Evolutionary conservation across 208 protist genomes (phyloP).

Genomic region (Strigomonas galati): DNA sequence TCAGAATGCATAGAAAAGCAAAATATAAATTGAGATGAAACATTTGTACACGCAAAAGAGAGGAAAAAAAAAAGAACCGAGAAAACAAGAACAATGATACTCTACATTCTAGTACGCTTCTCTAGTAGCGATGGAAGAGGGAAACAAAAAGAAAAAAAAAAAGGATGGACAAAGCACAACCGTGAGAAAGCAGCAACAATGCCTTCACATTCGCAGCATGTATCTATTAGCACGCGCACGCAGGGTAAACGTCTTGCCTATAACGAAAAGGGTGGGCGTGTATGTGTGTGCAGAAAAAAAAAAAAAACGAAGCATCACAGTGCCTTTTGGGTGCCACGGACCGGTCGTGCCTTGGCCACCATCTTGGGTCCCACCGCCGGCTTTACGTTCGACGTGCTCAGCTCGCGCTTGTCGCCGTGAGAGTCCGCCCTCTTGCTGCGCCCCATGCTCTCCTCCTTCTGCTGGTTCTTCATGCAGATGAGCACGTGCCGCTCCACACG

Average conservation of each 20-base stretch:
- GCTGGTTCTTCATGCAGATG: slow-evolving; percentile 35
- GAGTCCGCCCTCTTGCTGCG: not conserved
- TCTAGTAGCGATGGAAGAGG: not conserved
- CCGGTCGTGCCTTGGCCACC: not conserved
- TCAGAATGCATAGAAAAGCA: not conserved
- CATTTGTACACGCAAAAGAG: not conserved
- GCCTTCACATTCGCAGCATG: not conserved
- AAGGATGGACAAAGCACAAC: not conserved
- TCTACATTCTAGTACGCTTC: too few species aligned
- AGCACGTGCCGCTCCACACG: slow-evolving; percentile 51
- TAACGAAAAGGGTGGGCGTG: too few species aligned
- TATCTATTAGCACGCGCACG: too few species aligned
- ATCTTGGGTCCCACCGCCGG: not conserved
- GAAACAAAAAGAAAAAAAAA: not conserved
- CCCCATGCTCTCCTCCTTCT: slow-evolving; percentile 10
- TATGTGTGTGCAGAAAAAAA: too few species aligned
- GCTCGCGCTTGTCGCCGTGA: slow-evolving; percentile 27
- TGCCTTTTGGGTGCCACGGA: not conserved
- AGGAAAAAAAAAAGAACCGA: slow-evolving; percentile 4
- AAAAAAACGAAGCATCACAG: too few species aligned
- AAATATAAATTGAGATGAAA: not conserved
- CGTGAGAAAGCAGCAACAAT: not conserved
- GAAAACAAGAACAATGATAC: not conserved
- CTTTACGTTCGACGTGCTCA: not conserved
- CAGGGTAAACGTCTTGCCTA: too few species aligned